These are phyloP conservation scores for Phragmites australis DNA, from an alignment of 176 grass and related monocot genomes.

Conservation along the genomic window DNA sequence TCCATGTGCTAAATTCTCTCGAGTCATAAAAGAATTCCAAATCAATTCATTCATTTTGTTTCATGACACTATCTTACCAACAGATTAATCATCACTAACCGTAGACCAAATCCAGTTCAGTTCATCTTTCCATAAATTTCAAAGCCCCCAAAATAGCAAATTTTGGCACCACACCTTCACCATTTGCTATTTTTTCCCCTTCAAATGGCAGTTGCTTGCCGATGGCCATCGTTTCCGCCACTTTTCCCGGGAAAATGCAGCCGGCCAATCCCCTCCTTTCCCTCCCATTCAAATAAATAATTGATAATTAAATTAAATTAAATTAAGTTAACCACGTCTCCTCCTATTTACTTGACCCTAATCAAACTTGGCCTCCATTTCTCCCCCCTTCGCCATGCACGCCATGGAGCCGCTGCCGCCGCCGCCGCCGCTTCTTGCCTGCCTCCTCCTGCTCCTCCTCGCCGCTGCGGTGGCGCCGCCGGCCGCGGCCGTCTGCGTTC, in stretches of 20 bases:
- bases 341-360: background rate
- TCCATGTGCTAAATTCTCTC: background rate
- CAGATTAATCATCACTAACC: background rate
- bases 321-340: background rate
- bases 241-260: slow-evolving; percentile 34
- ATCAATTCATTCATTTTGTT: background rate
- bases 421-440: slow-evolving; percentile 3
- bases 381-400: background rate
- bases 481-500: slow-evolving; percentile 28
- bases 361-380: slow-evolving; percentile 11
- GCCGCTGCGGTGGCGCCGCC: background rate
- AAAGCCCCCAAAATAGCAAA: background rate
- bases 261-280: slow-evolving; percentile 31
- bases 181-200: background rate
- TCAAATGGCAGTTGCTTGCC: slow-evolving; percentile 25
- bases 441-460: slow-evolving; percentile 24
- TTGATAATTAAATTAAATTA: too few relatives aligned
- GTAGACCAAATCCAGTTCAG: background rate
- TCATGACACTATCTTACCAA: background rate
- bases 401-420: slow-evolving; percentile 24
- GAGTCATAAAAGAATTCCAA: background rate
- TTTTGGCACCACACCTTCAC: background rate
- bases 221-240: slow-evolving; percentile 19
- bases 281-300: slow-evolving; percentile 34
- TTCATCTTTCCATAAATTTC: background rate